Percentiles rank a stretch among this genome's conserved stretches.
Evolutionary conservation across 1,284 basidiomycete genomes (phyloP).

Genomic region (Ganoderma lingzhi): DNA sequence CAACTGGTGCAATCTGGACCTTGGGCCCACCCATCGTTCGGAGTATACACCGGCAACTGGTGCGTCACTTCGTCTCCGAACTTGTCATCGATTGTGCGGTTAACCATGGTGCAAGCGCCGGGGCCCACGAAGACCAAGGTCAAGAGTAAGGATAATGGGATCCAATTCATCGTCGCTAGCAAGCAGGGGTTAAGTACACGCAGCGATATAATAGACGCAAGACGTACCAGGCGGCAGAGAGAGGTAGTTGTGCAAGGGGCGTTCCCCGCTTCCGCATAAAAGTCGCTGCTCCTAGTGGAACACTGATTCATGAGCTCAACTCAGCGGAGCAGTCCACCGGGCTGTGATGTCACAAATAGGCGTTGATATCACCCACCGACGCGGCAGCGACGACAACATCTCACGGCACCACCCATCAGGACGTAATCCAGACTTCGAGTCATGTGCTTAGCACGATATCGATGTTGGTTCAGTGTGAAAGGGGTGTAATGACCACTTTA

Average conservation of each 20-base stretch:
- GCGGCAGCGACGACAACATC: neutral
- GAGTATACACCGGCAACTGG: neutral
- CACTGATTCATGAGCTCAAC: neutral
- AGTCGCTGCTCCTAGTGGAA: neutral
- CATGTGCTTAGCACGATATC: neutral
- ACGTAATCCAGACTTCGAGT: neutral
- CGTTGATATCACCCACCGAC: neutral
- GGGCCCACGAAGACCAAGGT: neutral
- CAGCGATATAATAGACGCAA: no score
- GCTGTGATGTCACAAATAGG: neutral
- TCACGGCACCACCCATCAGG: neutral
- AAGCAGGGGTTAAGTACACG: neutral
- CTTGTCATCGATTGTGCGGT: constrained; percentile 22
- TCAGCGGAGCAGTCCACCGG: neutral
- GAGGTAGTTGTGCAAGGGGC: neutral
- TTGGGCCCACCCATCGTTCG: constrained; percentile 4
- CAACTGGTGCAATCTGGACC: constrained; percentile 4
- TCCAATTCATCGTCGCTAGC: neutral
- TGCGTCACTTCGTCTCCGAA: constrained; percentile 10
- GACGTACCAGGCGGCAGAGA: neutral
- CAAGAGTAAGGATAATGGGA: neutral
- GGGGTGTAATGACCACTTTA: neutral
- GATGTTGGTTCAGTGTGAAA: neutral
- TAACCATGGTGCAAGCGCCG: constrained; percentile 1
- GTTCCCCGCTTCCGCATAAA: neutral